These are phyloP conservation scores for Candida xiaguanensis DNA, from an alignment of 805 yeast species.

Conservation along the genomic window DNA sequence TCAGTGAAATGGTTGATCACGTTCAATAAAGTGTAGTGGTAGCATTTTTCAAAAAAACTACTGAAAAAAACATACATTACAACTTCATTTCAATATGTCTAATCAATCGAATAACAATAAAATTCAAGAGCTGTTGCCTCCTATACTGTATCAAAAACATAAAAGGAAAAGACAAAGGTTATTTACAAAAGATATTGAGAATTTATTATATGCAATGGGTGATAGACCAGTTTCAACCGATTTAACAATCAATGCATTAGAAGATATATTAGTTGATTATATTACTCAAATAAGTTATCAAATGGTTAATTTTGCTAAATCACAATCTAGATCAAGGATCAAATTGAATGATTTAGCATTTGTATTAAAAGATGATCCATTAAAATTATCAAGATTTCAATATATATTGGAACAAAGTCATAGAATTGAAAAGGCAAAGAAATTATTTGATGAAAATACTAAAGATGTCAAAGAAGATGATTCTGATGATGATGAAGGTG, in stretches of 20 bases:
- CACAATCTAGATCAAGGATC: conserved; percentile 36
- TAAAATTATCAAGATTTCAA: conserved; percentile 37
- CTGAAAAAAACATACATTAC: neutral
- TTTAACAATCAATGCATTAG: conserved; percentile 34
- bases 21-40: too few relatives aligned
- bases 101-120: neutral
- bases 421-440: conserved; percentile 36
- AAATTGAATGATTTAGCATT: conserved; percentile 42
- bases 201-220: conserved; percentile 37
- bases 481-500: conserved; percentile 14
- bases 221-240: conserved; percentile 40
- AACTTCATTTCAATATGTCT: neutral
- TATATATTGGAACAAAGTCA: conserved; percentile 37
- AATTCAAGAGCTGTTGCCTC: conserved; percentile 7
- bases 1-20: too few relatives aligned
- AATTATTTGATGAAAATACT: conserved; percentile 34
- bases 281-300: conserved; percentile 33
- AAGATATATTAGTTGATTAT: conserved; percentile 36
- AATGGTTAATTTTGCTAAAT: conserved; percentile 28
- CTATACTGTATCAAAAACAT: conserved; percentile 10
- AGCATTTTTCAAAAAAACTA: neutral
- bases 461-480: conserved; percentile 13
- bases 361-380: conserved; percentile 39
- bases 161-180: conserved; percentile 32
- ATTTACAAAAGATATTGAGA: conserved; percentile 40